Percentiles rank a stretch among this genome's conserved stretches.
Evolutionary conservation across 2,329 filamentous ascomycete genomes (phyloP).

Genomic region (Scytalidium lignicola): DNA sequence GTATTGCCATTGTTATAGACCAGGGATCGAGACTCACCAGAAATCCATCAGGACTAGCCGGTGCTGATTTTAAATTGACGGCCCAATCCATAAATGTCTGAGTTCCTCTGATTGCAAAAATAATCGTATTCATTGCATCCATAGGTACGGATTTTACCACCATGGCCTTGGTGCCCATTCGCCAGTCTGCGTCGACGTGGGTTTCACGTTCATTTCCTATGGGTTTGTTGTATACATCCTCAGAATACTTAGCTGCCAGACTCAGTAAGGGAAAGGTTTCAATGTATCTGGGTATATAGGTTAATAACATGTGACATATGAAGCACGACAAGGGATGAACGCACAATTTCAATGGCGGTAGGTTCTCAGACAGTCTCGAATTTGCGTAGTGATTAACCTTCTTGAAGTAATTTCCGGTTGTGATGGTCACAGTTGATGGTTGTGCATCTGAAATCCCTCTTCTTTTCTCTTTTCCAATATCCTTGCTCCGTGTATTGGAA

Average conservation of each 20-base stretch:
- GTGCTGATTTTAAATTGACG: constrained; percentile 70
- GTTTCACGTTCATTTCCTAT: constrained; percentile 58
- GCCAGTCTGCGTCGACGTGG: constrained; percentile 67
- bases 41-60: constrained; percentile 61
- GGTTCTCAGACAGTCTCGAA: constrained; percentile 61
- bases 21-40: constrained; percentile 37
- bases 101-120: constrained; percentile 79
- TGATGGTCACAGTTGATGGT: constrained; percentile 36
- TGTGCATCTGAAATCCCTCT: constrained; percentile 28
- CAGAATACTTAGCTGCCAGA: constrained; percentile 72
- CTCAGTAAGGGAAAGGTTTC: constrained; percentile 73
- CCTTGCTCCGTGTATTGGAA: neutral
- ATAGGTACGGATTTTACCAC: constrained; percentile 75
- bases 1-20: constrained; percentile 1
- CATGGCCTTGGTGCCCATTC: constrained; percentile 76
- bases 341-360: constrained; percentile 64
- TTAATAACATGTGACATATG: constrained; percentile 5
- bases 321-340: constrained; percentile 18
- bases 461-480: constrained; percentile 24
- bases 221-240: constrained; percentile 66
- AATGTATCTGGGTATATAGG: constrained; percentile 48
- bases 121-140: constrained; percentile 71
- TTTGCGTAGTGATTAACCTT: constrained; percentile 79
- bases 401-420: constrained; percentile 55
- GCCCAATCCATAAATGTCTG: constrained; percentile 82